These are phyloP conservation scores for Mycena haematopus DNA, from an alignment of 768 basidiomycete genomes.

Conservation along the genomic window DNA sequence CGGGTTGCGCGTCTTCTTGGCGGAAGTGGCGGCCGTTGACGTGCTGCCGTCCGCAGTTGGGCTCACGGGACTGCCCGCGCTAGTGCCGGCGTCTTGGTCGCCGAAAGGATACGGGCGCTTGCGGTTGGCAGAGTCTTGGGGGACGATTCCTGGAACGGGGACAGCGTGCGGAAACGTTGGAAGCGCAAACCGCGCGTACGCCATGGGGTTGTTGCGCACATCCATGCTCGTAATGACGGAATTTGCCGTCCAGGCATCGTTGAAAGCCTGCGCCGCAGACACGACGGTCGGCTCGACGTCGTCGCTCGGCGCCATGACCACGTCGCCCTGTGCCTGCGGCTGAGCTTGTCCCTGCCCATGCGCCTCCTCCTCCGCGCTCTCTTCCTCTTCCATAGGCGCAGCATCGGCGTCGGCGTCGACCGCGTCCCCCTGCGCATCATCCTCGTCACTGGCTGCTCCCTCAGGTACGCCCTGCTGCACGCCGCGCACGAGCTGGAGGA, in stretches of 20 bases:
- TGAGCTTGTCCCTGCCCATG: conserved; percentile 40
- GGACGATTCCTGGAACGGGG: background rate
- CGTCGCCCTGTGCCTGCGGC: conserved; percentile 36
- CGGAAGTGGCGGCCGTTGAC: conserved; percentile 21
- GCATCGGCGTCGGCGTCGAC: background rate
- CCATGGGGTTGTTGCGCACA: conserved; percentile 13
- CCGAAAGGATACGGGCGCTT: conserved; percentile 37
- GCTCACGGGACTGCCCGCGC: background rate
- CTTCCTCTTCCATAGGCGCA: conserved; percentile 32
- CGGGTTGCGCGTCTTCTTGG: conserved; percentile 57
- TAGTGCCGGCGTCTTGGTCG: conserved; percentile 11
- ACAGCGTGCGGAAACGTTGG: conserved; percentile 15
- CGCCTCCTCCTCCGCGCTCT: conserved; percentile 41
- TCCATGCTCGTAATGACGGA: conserved; percentile 45
- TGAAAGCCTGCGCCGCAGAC: conserved; percentile 48
- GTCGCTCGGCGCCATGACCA: conserved; percentile 21
- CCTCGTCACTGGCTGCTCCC: conserved; percentile 32
- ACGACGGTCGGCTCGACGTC: background rate
- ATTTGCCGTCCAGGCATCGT: conserved; percentile 69
- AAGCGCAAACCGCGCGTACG: conserved; percentile 16
- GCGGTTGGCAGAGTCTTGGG: conserved; percentile 13
- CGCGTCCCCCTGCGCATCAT: background rate
- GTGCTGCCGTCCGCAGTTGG: too few species aligned
- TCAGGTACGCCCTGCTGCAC: conserved; percentile 63
- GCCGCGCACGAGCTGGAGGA: conserved; percentile 61